phyloP scores from a whole-genome alignment of 2,329 filamentous ascomycete genomes.

The Delphinella strobiligena region DNA sequence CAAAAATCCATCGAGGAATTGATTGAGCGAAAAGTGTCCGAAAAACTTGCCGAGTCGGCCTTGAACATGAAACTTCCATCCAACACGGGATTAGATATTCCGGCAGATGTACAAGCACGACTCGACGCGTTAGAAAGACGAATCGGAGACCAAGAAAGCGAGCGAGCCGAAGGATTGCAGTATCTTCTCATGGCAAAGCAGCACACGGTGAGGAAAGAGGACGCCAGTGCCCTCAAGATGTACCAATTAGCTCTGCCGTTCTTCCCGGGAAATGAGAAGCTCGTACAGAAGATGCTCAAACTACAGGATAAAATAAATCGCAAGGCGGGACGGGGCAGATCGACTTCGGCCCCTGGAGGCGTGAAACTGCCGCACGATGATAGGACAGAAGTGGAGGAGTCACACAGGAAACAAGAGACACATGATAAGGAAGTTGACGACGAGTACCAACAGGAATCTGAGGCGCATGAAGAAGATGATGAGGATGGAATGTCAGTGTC shows the following conservation, averaged over 20 bases:
- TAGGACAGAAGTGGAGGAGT: not conserved
- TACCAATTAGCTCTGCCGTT: conserved; percentile 74
- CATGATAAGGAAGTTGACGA: conserved; percentile 9
- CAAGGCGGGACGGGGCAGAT: conserved; percentile 14
- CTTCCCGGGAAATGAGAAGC: conserved; percentile 76
- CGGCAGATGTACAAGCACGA: conserved; percentile 66
- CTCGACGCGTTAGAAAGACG: conserved; percentile 76
- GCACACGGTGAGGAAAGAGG: conserved; percentile 72
- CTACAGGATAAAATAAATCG: conserved; percentile 39
- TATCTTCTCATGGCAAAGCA: conserved; percentile 86
- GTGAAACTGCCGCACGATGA: not conserved
- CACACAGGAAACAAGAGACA: not conserved
- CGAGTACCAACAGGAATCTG: conserved; percentile 7
- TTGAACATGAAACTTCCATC: conserved; percentile 42
- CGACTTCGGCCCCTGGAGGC: not conserved
- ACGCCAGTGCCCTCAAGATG: conserved; percentile 66
- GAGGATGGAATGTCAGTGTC: conserved; percentile 7
- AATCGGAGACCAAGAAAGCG: conserved; percentile 60
- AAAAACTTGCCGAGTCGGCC: conserved; percentile 70
- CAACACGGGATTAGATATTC: conserved; percentile 39
- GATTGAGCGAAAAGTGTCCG: conserved; percentile 82
- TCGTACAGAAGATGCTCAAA: conserved; percentile 43
- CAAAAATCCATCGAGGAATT: conserved; percentile 74
- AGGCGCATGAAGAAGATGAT: conserved; percentile 4
- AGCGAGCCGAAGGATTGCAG: conserved; percentile 72